Evolutionary conservation across 495 filamentous ascomycete species (phyloP).

Genomic region (Neurospora sp.): DNA sequence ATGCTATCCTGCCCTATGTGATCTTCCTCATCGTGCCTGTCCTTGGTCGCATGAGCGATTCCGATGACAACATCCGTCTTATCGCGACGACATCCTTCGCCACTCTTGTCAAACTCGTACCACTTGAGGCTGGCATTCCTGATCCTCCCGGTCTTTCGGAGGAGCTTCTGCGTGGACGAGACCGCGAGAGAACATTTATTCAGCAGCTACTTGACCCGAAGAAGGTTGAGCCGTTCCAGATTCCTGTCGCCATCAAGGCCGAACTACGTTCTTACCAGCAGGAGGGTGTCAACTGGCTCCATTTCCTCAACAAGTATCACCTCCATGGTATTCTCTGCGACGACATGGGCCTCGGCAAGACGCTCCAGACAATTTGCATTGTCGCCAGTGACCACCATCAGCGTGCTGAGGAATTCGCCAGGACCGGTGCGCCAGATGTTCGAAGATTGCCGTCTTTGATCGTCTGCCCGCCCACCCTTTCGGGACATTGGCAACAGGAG

Average conservation of each 20-base stretch:
- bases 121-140: constrained; percentile 94
- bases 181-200: constrained; percentile 91
- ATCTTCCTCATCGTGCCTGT: constrained; percentile 99
- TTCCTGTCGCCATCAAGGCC: constrained; percentile 94
- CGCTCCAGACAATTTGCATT: constrained; percentile 92
- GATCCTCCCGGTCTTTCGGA: constrained; percentile 89
- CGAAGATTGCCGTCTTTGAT: constrained; percentile 83
- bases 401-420: constrained; percentile 78
- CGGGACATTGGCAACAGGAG: constrained; percentile 97
- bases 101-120: constrained; percentile 94
- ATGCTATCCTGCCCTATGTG: constrained; percentile 89
- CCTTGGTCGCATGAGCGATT: constrained; percentile 97
- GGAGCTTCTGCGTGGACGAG: constrained; percentile 77
- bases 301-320: constrained; percentile 96
- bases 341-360: constrained; percentile 98
- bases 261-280: constrained; percentile 94
- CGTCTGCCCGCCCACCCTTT: constrained; percentile 92
- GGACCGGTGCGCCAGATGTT: constrained; percentile 63
- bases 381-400: constrained; percentile 95
- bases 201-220: constrained; percentile 89
- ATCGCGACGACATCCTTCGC: constrained; percentile 96
- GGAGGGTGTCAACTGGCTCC: constrained; percentile 97
- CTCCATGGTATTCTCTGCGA: constrained; percentile 97
- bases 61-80: constrained; percentile 86
- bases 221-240: constrained; percentile 87